phyloP scores from a whole-genome alignment of 495 filamentous ascomycete genomes.

The Tricharina praecox region DNA sequence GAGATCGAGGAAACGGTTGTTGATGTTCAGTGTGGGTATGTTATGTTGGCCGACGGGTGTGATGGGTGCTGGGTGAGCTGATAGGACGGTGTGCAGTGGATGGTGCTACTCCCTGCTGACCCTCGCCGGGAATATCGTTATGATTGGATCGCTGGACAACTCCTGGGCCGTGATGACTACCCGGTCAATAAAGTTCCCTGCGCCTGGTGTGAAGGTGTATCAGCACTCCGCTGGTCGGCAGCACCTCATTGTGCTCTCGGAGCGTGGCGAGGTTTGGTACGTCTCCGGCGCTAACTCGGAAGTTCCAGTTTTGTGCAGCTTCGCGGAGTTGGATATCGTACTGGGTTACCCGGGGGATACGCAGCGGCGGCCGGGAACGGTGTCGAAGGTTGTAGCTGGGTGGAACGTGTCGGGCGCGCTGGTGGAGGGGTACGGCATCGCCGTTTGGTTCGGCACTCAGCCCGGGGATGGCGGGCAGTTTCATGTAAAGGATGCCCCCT shows the following conservation, averaged over 20 bases:
- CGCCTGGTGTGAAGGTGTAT: not conserved
- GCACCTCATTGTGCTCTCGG: conserved; percentile 20
- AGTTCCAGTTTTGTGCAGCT: too few species aligned
- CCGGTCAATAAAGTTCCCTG: not conserved
- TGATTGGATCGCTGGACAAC: not conserved
- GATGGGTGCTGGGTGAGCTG: too few species aligned
- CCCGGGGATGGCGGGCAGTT: not conserved
- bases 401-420: conserved; percentile 21
- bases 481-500: not conserved
- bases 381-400: conserved; percentile 20
- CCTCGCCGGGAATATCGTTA: not conserved
- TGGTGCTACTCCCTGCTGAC: conserved; percentile 1
- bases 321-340: too few species aligned
- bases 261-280: conserved; percentile 17
- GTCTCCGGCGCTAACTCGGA: too few species aligned
- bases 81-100: not conserved
- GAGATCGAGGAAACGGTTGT: not conserved
- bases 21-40: conserved; percentile 2
- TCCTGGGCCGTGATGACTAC: not conserved
- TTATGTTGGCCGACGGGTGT: too few species aligned
- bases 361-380: not conserved
- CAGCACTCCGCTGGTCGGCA: conserved; percentile 18
- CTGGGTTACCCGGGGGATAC: too few species aligned
- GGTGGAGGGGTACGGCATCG: conserved; percentile 15
- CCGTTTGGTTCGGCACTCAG: conserved; percentile 12